phyloP scores from a whole-genome alignment of 2,329 filamentous ascomycete species.

The Sclerotinia glacialis region DNA sequence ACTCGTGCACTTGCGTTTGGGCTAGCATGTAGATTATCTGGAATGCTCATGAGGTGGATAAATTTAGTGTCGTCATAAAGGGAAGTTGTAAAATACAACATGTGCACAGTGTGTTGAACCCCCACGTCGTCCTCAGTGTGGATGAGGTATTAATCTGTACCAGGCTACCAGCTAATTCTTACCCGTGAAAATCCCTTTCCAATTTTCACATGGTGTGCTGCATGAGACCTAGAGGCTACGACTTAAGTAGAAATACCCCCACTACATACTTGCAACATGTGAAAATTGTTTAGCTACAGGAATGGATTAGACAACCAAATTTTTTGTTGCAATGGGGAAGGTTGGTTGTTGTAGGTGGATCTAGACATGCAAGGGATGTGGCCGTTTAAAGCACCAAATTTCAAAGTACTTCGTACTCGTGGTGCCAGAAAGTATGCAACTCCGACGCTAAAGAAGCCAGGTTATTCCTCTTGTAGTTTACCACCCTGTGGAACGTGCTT shows the following conservation, averaged over 20 bases:
- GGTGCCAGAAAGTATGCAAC: no score
- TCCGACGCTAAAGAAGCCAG: no score
- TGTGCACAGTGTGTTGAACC: background rate
- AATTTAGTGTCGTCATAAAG: background rate
- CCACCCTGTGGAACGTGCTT: no score
- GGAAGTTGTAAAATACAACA: background rate
- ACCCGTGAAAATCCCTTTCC: background rate
- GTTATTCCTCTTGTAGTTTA: no score
- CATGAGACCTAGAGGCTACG: background rate
- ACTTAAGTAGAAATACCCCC: background rate
- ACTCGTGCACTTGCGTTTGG: background rate
- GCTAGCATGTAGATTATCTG: background rate
- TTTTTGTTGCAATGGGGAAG: constrained; percentile 1
- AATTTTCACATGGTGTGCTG: constrained; percentile 8
- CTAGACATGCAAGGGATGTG: background rate
- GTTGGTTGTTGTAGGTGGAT: background rate
- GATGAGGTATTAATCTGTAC: background rate
- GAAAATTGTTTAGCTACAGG: background rate
- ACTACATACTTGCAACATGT: background rate
- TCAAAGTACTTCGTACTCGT: background rate
- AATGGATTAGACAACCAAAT: background rate
- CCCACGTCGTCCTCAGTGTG: background rate
- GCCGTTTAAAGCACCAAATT: background rate
- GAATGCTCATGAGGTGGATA: background rate
- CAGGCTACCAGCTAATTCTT: background rate